Conservation (phyloP, 2,329 filamentous ascomycete genomes). For the Alternaria burnsii region DNA sequence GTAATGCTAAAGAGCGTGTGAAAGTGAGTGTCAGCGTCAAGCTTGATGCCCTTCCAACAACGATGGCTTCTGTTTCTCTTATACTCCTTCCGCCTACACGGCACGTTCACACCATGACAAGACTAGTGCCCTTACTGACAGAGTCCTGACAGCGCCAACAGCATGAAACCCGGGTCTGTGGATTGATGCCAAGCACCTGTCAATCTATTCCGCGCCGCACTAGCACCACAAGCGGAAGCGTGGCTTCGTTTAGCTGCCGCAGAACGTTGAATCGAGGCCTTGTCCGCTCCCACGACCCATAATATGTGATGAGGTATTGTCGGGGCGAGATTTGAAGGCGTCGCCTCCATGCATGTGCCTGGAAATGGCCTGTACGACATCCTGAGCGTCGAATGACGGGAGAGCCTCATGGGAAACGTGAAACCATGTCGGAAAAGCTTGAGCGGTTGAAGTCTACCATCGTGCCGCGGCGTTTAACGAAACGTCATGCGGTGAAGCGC, state of each 20-base stretch:
- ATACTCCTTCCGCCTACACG: constrained; percentile 31
- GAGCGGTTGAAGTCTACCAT: constrained; percentile 11
- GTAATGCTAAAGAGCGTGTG: constrained; percentile 41
- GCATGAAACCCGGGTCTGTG: constrained; percentile 26
- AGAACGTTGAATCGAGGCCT: constrained; percentile 29
- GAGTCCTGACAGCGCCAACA: constrained; percentile 8
- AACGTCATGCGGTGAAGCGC: constrained; percentile 35
- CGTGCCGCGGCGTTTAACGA: constrained; percentile 34
- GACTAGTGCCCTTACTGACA: constrained; percentile 22
- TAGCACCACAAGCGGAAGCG: constrained; percentile 21
- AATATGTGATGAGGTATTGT: constrained; percentile 28
- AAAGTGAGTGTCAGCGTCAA: constrained; percentile 47
- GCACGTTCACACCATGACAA: constrained; percentile 25
- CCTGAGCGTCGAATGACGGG: constrained; percentile 28
- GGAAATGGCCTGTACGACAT: constrained; percentile 18
- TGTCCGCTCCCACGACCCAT: constrained; percentile 30
- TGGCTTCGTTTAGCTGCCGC: constrained; percentile 32
- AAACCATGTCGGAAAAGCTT: constrained; percentile 28
- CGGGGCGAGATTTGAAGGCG: constrained; percentile 27
- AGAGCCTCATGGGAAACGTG: constrained; percentile 24
- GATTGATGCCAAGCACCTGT: constrained; percentile 33
- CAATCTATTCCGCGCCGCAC: constrained; percentile 38
- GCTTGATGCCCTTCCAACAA: constrained; percentile 31
- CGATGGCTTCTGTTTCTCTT: constrained; percentile 28
- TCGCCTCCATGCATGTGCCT: constrained; percentile 34